Conservation (phyloP, 768 basidiomycete species). For the Pleurotus tuoliensis region DNA sequence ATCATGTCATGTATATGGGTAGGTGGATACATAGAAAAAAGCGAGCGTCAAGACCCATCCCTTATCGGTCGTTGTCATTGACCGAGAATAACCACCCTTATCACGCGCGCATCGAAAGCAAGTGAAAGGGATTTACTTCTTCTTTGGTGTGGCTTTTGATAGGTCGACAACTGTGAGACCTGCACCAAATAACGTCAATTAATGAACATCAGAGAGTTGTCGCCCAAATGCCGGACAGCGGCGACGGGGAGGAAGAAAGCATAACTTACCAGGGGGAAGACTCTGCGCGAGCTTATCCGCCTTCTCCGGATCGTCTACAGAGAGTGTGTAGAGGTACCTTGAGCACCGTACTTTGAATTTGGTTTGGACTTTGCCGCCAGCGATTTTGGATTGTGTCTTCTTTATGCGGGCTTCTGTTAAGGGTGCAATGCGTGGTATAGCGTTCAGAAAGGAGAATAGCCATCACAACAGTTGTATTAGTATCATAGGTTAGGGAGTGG, state of each 20-base stretch:
- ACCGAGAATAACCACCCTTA: no score
- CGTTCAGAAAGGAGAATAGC: no score
- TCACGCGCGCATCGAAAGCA: no score
- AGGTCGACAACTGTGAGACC: conserved; percentile 5
- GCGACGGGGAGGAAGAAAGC: background rate
- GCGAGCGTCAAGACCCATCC: no score
- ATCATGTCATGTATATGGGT: no score
- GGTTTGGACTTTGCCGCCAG: conserved; percentile 74
- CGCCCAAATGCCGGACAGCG: background rate
- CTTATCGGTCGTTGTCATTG: no score
- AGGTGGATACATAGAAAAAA: no score
- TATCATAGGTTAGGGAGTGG: no score
- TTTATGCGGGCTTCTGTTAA: conserved; percentile 92
- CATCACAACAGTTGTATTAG: no score
- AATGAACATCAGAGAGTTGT: background rate
- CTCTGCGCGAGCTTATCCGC: conserved; percentile 96
- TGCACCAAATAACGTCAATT: background rate
- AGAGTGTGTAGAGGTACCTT: conserved; percentile 95
- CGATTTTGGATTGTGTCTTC: conserved; percentile 71
- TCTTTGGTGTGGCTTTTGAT: conserved; percentile 5
- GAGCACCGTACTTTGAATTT: conserved; percentile 99
- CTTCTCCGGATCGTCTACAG: conserved; percentile 94
- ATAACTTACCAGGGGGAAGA: conserved; percentile 83
- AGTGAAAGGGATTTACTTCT: background rate
- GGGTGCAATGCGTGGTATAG: no score